Conservation (phyloP, 169 alveolate species). For the Plasmodium falciparum region DNA sequence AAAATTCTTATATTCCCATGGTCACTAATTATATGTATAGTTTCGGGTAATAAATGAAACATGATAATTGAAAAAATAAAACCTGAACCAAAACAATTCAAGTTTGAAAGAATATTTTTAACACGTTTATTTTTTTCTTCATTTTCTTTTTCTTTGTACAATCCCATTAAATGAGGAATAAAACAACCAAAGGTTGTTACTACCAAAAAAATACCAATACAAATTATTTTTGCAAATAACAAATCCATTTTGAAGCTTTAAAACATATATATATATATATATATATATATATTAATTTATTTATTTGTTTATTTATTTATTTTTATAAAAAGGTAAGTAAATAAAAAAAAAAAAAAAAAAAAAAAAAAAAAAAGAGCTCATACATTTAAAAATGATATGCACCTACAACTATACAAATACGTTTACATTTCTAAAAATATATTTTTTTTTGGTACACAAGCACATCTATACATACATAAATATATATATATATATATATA, state of each 20-base stretch:
- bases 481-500: no score
- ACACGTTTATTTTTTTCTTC: constrained; percentile 15
- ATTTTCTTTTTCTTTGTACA: constrained; percentile 22
- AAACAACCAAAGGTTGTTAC: constrained; percentile 65
- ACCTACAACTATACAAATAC: no score
- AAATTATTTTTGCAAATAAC: constrained; percentile 42
- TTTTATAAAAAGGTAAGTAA: not conserved
- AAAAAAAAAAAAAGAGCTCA: no score
- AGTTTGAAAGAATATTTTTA: constrained; percentile 27
- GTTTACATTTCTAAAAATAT: no score
- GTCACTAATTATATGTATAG: constrained; percentile 18
- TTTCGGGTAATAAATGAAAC: constrained; percentile 69
- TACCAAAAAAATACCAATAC: constrained; percentile 35
- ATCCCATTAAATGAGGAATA: constrained; percentile 43
- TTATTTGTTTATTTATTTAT: not conserved
- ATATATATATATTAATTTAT: not conserved
- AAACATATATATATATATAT: not conserved
- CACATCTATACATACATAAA: no score
- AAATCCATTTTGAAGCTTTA: constrained; percentile 25
- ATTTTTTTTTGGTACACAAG: no score
- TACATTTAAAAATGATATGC: no score
- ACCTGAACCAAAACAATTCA: constrained; percentile 73
- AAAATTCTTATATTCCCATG: constrained; percentile 30
- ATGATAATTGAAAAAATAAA: constrained; percentile 63
- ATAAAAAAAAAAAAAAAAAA: no score